phyloP scores from a whole-genome alignment of 2,329 filamentous ascomycete genomes.

The Chaetomiaceae sp. region DNA sequence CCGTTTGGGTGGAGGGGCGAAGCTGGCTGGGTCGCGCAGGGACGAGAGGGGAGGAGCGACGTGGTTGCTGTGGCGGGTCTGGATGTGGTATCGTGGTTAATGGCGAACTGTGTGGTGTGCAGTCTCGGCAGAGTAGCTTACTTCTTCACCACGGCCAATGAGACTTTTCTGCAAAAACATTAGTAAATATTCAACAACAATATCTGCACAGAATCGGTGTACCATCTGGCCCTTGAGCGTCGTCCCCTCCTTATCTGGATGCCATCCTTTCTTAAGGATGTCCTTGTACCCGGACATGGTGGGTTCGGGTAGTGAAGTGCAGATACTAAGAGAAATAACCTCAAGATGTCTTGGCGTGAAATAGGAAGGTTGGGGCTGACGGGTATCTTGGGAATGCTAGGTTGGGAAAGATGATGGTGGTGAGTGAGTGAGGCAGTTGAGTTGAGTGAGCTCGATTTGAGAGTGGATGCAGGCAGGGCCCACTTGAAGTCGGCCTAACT shows the following conservation, averaged over 20 bases:
- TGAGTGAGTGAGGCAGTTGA: neutral
- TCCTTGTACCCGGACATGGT: conserved; percentile 33
- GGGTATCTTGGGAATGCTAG: too few species aligned
- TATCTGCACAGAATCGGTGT: conserved; percentile 24
- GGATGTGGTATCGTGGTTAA: neutral
- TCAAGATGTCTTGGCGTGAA: too few species aligned
- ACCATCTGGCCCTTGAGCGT: conserved; percentile 45
- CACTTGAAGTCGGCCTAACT: neutral
- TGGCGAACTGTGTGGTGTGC: neutral
- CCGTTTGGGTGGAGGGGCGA: conserved; percentile 74
- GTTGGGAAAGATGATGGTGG: neutral
- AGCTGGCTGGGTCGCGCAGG: conserved; percentile 71
- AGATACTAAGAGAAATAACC: too few species aligned
- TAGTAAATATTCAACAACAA: neutral
- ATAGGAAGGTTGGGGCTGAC: too few species aligned
- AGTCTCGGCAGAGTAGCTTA: neutral
- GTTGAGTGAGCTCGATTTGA: neutral
- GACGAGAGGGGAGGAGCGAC: conserved; percentile 59
- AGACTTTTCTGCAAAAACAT: conserved; percentile 40
- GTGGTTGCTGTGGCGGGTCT: conserved; percentile 32
- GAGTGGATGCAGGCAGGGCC: neutral
- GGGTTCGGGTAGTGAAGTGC: neutral
- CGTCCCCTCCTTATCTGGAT: conserved; percentile 43
- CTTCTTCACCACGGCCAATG: conserved; percentile 37
- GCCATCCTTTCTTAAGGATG: conserved; percentile 49